Conservation (phyloP, 768 basidiomycete species). For the Mycena maculata region DNA sequence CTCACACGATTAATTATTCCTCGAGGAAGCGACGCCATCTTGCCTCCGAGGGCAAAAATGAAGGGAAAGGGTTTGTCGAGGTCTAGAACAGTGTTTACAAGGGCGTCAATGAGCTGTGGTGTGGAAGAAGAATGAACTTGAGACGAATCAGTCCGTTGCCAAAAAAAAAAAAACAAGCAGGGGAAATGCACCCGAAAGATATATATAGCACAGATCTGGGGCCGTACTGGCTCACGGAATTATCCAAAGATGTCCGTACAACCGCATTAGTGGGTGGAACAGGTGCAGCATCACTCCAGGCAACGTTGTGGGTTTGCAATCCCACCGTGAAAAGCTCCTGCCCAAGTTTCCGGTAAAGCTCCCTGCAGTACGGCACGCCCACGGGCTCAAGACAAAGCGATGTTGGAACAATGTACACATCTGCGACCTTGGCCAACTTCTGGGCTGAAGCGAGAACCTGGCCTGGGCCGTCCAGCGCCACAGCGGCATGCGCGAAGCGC, state of each 20-base stretch:
- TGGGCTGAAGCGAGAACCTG: neutral
- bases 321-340: constrained; percentile 25
- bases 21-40: constrained; percentile 17
- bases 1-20: constrained; percentile 13
- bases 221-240: constrained; percentile 13
- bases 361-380: constrained; percentile 7
- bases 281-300: neutral
- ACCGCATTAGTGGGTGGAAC: constrained; percentile 6
- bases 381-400: constrained; percentile 8
- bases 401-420: constrained; percentile 14
- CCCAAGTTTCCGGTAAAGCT: constrained; percentile 6
- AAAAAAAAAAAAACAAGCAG: too few relatives aligned
- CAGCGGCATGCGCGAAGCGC: neutral
- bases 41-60: constrained; percentile 18
- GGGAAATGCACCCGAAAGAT: constrained; percentile 19
- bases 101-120: constrained; percentile 19
- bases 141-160: neutral
- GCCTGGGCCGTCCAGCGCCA: neutral
- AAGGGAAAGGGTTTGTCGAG: constrained; percentile 27
- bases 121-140: constrained; percentile 25
- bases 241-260: constrained; percentile 14
- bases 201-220: constrained; percentile 24
- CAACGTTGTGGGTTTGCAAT: constrained; percentile 12
- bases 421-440: constrained; percentile 7
- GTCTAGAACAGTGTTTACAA: constrained; percentile 14